Evolutionary conservation across 306 rosid genomes (phyloP).

Genomic region (Cercis canadensis): DNA sequence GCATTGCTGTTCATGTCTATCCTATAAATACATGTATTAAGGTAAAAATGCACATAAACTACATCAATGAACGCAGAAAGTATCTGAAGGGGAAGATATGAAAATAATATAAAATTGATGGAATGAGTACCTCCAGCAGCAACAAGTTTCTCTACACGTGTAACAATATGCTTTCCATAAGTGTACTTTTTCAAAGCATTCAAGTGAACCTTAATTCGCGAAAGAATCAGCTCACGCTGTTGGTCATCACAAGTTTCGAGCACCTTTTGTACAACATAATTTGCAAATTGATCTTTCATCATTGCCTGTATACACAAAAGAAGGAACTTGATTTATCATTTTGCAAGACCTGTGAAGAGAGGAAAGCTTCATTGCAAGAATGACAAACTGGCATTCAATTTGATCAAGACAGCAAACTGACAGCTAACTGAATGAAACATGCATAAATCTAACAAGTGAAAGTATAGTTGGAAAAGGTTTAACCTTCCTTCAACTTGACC

Average conservation of each 20-base stretch:
- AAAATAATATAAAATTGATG: neutral
- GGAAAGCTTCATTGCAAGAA: too few relatives aligned
- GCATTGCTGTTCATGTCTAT: neutral
- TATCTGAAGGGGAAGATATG: neutral
- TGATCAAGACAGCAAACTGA: too few relatives aligned
- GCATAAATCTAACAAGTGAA: neutral
- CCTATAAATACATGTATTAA: neutral
- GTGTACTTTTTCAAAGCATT: constrained; percentile 96
- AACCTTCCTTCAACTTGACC: constrained; percentile 2
- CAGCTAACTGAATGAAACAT: too few relatives aligned
- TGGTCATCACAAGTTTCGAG: constrained; percentile 97
- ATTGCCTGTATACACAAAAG: constrained; percentile 41
- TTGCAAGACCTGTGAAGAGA: neutral
- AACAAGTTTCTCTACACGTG: constrained; percentile 98
- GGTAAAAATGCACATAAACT: neutral
- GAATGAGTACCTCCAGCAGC: constrained; percentile 86
- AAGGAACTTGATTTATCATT: neutral
- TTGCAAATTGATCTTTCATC: constrained; percentile 93
- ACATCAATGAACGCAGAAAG: neutral
- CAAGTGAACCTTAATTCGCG: constrained; percentile 92
- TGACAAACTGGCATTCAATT: too few relatives aligned
- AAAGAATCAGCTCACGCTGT: constrained; percentile 90
- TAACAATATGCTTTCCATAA: constrained; percentile 92
- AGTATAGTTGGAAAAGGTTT: neutral
- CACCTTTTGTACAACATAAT: constrained; percentile 95